These are phyloP conservation scores for Collybia sp. DNA, from an alignment of 768 basidiomycete genomes.

Conservation along the genomic window DNA sequence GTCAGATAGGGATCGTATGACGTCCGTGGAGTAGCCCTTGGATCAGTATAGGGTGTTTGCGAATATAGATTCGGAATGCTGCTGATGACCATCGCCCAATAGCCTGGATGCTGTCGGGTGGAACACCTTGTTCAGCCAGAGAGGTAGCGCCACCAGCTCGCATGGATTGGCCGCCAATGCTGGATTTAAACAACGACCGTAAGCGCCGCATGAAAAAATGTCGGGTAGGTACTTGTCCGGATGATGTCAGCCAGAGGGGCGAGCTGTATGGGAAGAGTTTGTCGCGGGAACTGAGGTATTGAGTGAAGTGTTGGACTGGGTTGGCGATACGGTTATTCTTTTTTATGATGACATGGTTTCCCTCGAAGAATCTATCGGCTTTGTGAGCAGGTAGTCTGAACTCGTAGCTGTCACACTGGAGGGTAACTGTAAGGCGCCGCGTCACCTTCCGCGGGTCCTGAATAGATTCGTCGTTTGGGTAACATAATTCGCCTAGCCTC, in stretches of 20 bases:
- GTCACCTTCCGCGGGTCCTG: conserved; percentile 2
- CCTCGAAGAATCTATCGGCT: conserved; percentile 15
- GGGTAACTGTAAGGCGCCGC: not conserved
- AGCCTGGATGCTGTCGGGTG: conserved; percentile 23
- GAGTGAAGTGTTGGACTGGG: not conserved
- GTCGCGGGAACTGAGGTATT: conserved; percentile 1
- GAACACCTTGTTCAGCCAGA: conserved; percentile 20
- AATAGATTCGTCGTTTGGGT: conserved; percentile 12
- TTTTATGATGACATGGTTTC: conserved; percentile 10
- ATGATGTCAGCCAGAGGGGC: conserved; percentile 9
- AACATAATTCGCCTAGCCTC: conserved; percentile 20
- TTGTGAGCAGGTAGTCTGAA: conserved; percentile 14
- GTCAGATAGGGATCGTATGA: too few species aligned
- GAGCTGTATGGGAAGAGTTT: not conserved
- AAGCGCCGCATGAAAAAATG: conserved; percentile 13
- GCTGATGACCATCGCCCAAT: conserved; percentile 29
- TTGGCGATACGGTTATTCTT: not conserved
- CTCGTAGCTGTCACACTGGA: not conserved
- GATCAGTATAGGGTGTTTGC: conserved; percentile 15
- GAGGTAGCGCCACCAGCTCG: conserved; percentile 31
- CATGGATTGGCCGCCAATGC: conserved; percentile 30
- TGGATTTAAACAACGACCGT: not conserved
- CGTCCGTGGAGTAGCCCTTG: too few species aligned
- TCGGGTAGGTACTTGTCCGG: conserved; percentile 9
- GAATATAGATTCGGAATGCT: conserved; percentile 17